phyloP scores from a whole-genome alignment of 352 stramenopile genomes.

The Phytophthora idaei region DNA sequence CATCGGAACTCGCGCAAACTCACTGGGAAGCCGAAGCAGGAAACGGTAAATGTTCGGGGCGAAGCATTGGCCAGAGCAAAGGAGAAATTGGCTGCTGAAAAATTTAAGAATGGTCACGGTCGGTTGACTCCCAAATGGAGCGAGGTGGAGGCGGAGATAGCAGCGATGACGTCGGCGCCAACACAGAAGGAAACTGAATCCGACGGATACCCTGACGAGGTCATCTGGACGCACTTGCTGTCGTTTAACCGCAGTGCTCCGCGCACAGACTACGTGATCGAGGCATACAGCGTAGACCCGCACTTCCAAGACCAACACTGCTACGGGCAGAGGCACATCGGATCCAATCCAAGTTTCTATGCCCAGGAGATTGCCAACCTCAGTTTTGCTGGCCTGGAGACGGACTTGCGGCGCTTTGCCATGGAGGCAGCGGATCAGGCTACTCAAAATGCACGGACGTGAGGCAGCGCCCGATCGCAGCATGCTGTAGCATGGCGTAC shows the following conservation, averaged over 20 bases:
- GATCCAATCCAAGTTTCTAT: slow-evolving; percentile 40
- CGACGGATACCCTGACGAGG: slow-evolving; percentile 43
- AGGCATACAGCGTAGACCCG: slow-evolving; percentile 48
- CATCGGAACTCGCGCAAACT: slow-evolving; percentile 63
- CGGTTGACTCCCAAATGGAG: slow-evolving; percentile 23
- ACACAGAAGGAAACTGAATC: slow-evolving; percentile 5
- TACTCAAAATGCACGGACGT: slow-evolving; percentile 7
- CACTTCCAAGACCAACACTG: slow-evolving; percentile 58
- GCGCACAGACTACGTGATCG: slow-evolving; percentile 47
- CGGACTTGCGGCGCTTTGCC: slow-evolving; percentile 34
- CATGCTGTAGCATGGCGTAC: too few relatives aligned
- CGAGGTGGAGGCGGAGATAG: slow-evolving; percentile 25
- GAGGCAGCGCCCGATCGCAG: too few relatives aligned
- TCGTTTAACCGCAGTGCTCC: slow-evolving; percentile 52
- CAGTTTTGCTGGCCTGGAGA: slow-evolving; percentile 41
- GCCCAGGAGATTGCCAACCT: slow-evolving; percentile 32
- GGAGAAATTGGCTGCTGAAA: slow-evolving; percentile 17
- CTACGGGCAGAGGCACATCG: slow-evolving; percentile 49
- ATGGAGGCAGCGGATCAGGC: slow-evolving; percentile 34
- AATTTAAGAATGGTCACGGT: not conserved
- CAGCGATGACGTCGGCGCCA: slow-evolving; percentile 8
- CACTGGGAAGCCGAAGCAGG: slow-evolving; percentile 12
- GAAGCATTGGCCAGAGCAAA: slow-evolving; percentile 17
- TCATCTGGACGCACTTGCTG: slow-evolving; percentile 71
- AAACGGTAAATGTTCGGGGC: not conserved